Evolutionary conservation across 2,329 filamentous ascomycete genomes (phyloP), one percentile per base, ranked within the genome.

Genomic region (Sporothrix mexicana): DNA sequence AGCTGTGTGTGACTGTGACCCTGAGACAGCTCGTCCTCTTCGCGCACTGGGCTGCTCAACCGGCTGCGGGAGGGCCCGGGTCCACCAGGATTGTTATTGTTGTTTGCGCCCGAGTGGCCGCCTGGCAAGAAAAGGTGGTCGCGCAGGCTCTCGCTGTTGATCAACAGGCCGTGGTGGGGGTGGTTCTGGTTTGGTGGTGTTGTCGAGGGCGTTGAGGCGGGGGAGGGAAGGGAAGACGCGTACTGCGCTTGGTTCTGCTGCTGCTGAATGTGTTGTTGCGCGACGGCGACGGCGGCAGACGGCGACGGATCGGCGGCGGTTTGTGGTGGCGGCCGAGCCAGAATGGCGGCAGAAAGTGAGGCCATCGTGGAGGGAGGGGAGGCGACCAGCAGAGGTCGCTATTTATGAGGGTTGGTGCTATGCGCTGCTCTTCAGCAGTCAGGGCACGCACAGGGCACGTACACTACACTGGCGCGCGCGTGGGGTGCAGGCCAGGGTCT

Each of bases 111-210:
- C n/a, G n/a, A n/a, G n/a, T 36, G 30, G 30, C 30, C 7, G 30
- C 30, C 30, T 36, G 69, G 41, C 69, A 55, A 53, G 62, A 73
- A 74, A 13, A 72, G 30, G 49, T 66, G 66, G 59, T 74, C 73
- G 43, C 73, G 73, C 49, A 74, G 61, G 59, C 59, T 70, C 47
- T 69, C 72, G 57, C 67, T 62, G 72, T 73, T 57, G 51, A 62
- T 43, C 15, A 61, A 23, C 9, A 20, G 45, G 13, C n/a, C 20
- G 30, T 25, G 9, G 17, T 2, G 6, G 25, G 68, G 9, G 43
- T 12, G 43, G 20, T 36, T 25, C 20, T 8, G 20, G 6, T 61
- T 45, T 13, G 69, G 57, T 7, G 69, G 43, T 49, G 55, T 70
- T n/a, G 53, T 69, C 12, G 68, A 59, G 3, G 62, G 62, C 1